Evolutionary conservation across 805 yeast genomes (phyloP).

Genomic region (Wickerhamomyces silvicola): DNA sequence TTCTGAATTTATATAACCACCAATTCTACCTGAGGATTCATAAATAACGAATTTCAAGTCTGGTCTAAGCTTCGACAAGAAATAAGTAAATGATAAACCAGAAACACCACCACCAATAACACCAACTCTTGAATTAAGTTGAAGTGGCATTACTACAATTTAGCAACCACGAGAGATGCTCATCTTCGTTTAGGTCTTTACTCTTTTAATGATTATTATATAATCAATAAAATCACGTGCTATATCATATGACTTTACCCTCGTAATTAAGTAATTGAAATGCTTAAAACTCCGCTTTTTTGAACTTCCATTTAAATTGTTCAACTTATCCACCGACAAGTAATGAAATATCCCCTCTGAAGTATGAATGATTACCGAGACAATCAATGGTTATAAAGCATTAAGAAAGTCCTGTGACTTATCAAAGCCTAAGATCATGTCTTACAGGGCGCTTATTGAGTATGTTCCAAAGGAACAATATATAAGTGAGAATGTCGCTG

Average conservation of each 20-base stretch:
- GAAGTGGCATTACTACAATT: too few species aligned
- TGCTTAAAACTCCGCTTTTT: too few species aligned
- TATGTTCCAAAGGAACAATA: neutral
- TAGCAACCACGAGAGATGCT: neutral
- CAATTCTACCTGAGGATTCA: constrained; percentile 50
- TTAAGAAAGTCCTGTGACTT: too few species aligned
- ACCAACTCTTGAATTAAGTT: constrained; percentile 45
- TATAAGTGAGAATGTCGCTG: neutral
- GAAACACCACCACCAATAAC: constrained; percentile 88
- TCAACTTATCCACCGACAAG: too few species aligned
- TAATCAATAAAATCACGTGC: too few species aligned
- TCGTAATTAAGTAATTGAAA: too few species aligned
- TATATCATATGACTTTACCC: too few species aligned
- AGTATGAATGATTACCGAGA: too few species aligned
- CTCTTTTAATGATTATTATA: neutral
- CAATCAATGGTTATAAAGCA: too few species aligned
- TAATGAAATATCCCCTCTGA: too few species aligned
- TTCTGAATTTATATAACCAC: constrained; percentile 75
- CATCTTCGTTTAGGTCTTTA: neutral
- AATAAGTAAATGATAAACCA: constrained; percentile 70
- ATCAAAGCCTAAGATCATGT: too few species aligned
- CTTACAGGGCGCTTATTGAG: neutral
- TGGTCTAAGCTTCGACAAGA: constrained; percentile 65
- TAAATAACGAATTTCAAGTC: constrained; percentile 59
- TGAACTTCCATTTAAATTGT: too few species aligned